Base-by-base conservation (phyloP, 2,329 filamentous ascomycete species). In the Triangularia verruculosa region DNA sequence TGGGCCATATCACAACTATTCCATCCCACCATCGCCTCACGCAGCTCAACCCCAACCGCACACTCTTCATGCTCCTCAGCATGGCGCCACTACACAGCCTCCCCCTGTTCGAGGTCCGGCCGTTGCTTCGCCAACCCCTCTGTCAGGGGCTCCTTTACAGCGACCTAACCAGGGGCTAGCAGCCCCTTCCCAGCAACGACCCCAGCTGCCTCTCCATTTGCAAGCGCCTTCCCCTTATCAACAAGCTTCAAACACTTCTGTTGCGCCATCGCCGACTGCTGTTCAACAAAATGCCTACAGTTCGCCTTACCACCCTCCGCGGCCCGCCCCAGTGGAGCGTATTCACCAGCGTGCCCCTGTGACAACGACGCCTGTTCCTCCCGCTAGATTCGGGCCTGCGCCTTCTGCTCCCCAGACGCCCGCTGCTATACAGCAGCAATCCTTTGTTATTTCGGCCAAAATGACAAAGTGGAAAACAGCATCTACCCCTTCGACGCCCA, bases 401-500 rank as follows among this genome's bases (percentile, higher is more conserved):
- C 25, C 59, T 28, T 57, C 65, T 1, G 62, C 66, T 11, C 68
- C 69, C 6, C 71, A 71, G 47, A 73, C 70, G 12, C 67, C 68
- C 7, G 60, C 62, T 15, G 58, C 60, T 20, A 59, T 62, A 59
- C 61, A 12, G 17, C 25, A 4, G 62, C 61, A 54, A 15, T 17
- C 9, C 39, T 54, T 54, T 24, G 13, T 8, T 25, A 17, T 70
- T 20, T 56, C 61, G 9, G 74, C 74, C 9, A 76, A 71, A 63
- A 85, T 83, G 53, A 89, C 86, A 0, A 83, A 82, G 70, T 89
- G 86, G 86, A 83, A 79, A 2, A 77, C 82, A 15, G 79, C 78
- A 4, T 81, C 83, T 6, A 86, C 84, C 0, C 83, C 84, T 3
- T 85, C 85, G 4, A 89, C 86, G 1, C 86, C 86, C 1, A 73